Conservation (phyloP, 495 filamentous ascomycete genomes). For the Podospora fimiseda region DNA sequence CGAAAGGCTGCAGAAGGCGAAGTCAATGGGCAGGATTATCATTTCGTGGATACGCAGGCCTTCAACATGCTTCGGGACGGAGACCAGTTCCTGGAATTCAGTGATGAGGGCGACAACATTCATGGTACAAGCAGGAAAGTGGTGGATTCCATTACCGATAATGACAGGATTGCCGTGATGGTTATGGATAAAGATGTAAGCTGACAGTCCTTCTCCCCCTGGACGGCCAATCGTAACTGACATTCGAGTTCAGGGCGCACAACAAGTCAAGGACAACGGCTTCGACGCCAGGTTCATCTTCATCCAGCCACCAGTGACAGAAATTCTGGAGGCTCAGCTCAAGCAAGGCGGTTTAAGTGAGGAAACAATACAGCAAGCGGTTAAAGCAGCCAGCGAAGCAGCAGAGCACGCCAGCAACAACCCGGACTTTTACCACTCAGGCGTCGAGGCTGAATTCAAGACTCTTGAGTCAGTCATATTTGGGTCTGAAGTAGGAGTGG, state of each 20-base stretch:
- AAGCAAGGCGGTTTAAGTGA: conserved; percentile 53
- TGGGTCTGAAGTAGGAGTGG: conserved; percentile 1
- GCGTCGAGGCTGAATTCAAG: conserved; percentile 55
- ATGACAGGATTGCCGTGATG: conserved; percentile 45
- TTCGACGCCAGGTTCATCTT: conserved; percentile 68
- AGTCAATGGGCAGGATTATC: conserved; percentile 35
- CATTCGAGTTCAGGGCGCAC: conserved; percentile 49
- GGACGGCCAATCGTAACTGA: conserved; percentile 17
- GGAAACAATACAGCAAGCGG: conserved; percentile 52
- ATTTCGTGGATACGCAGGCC: conserved; percentile 41
- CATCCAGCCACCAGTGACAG: conserved; percentile 58
- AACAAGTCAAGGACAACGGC: conserved; percentile 64
- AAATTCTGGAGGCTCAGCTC: conserved; percentile 57
- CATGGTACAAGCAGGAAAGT: conserved; percentile 43
- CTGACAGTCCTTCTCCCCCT: neutral
- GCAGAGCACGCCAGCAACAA: conserved; percentile 53
- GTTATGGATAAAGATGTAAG: conserved; percentile 52
- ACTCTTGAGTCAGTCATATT: conserved; percentile 20
- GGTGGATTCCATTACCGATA: conserved; percentile 38
- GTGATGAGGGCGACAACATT: conserved; percentile 33
- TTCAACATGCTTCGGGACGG: conserved; percentile 47
- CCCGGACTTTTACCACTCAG: conserved; percentile 58
- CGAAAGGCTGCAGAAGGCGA: conserved; percentile 41
- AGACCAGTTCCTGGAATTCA: conserved; percentile 45
- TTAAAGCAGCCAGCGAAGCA: conserved; percentile 59